phyloP scores from a whole-genome alignment of 202 grass and related monocot species.

The Saccharum hybrid region DNA sequence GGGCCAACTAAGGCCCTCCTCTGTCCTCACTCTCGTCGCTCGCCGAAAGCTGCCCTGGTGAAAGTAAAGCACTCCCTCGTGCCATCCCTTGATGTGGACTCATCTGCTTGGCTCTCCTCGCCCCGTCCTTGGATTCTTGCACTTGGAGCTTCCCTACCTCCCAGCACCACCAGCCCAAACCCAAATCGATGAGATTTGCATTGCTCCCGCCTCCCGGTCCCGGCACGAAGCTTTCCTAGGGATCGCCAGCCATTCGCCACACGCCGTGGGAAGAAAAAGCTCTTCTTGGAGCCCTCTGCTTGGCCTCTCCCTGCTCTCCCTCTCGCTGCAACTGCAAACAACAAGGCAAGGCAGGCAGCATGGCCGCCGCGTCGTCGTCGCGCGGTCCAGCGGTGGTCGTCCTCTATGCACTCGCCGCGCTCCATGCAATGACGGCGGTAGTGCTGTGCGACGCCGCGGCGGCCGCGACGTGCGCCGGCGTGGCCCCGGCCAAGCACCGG shows the following conservation, averaged over 20 bases:
- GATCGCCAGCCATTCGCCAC: conserved; percentile 28
- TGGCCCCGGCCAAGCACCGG: conserved; percentile 55
- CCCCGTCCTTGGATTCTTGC: conserved; percentile 48
- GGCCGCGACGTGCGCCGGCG: conserved; percentile 54
- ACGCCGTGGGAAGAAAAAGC: neutral
- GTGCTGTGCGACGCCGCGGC: conserved; percentile 11
- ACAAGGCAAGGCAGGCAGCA: neutral
- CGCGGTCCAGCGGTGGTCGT: neutral
- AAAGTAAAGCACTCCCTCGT: neutral
- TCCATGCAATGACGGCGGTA: conserved; percentile 15
- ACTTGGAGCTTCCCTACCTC: conserved; percentile 43
- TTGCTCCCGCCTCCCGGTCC: neutral
- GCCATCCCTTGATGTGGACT: conserved; percentile 35
- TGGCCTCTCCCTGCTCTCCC: conserved; percentile 21
- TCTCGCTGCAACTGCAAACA: neutral
- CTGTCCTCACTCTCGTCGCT: neutral
- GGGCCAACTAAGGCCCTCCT: neutral
- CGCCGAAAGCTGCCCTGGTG: neutral
- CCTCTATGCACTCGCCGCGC: neutral
- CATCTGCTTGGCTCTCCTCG: conserved; percentile 43
- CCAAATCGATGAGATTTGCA: neutral
- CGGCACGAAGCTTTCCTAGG: conserved; percentile 14
- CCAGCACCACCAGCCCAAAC: neutral
- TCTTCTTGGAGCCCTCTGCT: conserved; percentile 53
- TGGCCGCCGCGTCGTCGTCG: neutral